Conservation (phyloP, 768 basidiomycete genomes). For the Auricularia sp. region DNA sequence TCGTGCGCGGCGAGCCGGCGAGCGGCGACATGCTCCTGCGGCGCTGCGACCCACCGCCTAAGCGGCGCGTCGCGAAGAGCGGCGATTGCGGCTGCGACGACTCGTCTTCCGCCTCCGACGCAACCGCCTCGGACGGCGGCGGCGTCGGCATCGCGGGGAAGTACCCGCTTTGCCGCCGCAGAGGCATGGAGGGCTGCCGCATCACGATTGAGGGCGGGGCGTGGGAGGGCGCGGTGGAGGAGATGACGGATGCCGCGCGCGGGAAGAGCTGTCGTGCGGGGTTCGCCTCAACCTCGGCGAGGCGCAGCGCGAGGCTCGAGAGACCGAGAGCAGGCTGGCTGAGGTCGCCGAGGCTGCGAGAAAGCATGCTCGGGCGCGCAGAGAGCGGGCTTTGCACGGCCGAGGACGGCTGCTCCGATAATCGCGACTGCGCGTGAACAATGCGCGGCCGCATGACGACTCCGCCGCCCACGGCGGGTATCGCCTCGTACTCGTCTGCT, state of each 20-base stretch:
- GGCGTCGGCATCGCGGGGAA: not conserved
- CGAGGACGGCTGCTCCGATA: conserved; percentile 40
- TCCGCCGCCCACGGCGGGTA: conserved; percentile 89
- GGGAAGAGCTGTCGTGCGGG: not conserved
- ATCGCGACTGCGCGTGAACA: conserved; percentile 71
- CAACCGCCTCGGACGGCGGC: not conserved
- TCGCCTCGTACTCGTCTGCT: conserved; percentile 67
- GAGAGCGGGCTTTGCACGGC: conserved; percentile 15
- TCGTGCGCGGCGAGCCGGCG: conserved; percentile 39
- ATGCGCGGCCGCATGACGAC: conserved; percentile 77
- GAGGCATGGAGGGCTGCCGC: not conserved
- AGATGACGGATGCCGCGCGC: not conserved
- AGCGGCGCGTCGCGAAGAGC: not conserved
- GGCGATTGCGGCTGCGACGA: not conserved
- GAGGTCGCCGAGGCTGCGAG: not conserved
- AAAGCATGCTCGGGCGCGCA: not conserved
- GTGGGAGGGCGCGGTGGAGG: not conserved
- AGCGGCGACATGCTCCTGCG: not conserved
- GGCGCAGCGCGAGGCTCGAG: conserved; percentile 30
- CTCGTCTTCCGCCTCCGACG: conserved; percentile 1
- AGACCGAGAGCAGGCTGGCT: conserved; percentile 9
- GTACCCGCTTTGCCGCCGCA: not conserved
- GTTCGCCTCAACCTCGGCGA: conserved; percentile 39
- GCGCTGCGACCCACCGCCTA: not conserved
- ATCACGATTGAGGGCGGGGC: not conserved